These are phyloP conservation scores for Epichloe bromicola DNA, from an alignment of 2,329 filamentous ascomycete species.

Conservation along the genomic window DNA sequence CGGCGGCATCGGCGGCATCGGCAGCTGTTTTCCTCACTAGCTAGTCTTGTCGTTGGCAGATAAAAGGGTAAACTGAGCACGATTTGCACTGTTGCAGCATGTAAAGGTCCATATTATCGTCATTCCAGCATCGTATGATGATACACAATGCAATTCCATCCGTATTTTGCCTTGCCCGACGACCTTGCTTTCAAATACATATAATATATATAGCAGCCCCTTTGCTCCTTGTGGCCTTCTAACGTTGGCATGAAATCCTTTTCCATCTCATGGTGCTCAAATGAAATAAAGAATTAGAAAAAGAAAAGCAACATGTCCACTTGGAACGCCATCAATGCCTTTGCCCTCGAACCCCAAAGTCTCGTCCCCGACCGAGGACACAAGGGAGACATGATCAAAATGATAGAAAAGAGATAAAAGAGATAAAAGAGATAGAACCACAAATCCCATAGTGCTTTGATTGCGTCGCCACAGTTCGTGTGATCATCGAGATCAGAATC, in stretches of 20 bases:
- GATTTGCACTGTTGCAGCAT: not conserved
- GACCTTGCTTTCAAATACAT: not conserved
- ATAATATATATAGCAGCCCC: not conserved
- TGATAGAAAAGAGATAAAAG: not conserved
- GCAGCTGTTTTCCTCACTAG: not conserved
- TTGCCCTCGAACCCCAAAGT: not conserved
- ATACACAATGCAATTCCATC: not conserved
- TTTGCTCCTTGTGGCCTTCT: not conserved
- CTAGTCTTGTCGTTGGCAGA: too few relatives aligned
- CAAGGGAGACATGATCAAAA: not conserved
- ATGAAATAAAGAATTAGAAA: not conserved
- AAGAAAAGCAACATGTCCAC: not conserved
- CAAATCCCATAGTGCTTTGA: not conserved
- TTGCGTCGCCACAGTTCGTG: slow-evolving; percentile 4
- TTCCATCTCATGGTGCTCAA: not conserved
- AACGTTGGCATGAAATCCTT: not conserved
- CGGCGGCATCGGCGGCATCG: slow-evolving; percentile 12
- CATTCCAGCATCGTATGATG: not conserved
- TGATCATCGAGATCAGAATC: slow-evolving; percentile 4
- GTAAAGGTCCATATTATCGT: not conserved
- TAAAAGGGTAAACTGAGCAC: not conserved
- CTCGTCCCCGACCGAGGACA: not conserved
- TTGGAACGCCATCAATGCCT: not conserved
- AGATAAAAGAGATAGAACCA: not conserved
- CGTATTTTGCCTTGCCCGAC: not conserved